Evolutionary conservation across 768 basidiomycete genomes (phyloP), one percentile per base, ranked within the genome.

Genomic region (Xerocomellus dryophilus): DNA sequence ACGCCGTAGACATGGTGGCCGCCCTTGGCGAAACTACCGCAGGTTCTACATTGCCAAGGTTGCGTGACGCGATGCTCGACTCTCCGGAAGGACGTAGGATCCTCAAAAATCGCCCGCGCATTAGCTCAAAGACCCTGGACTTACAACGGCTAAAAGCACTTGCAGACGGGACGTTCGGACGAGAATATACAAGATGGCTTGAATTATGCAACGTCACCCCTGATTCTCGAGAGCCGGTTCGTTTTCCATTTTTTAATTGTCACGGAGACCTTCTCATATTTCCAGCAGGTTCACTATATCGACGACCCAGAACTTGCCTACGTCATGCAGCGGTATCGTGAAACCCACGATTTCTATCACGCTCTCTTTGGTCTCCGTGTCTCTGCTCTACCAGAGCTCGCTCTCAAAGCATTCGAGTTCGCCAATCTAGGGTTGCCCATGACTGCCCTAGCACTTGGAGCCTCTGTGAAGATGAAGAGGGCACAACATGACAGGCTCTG

Each of bases 331-430:
- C 87, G 96, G 47, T 99, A 98, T 70, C 87, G 96, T 23, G 95
- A 99, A 74, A 96, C 90, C 59, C 97, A 99, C 72, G 96, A 99
- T 73, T 88, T 98, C 61, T 97, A 98, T 67, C 97, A 99, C 66
- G 91, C 90, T 64, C 80, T 98, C 56, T 85, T 85, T 74, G 84
- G 84, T 61, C 79, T 98, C 9, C 94, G 93, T 0, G 93, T 98
- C 53, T 86, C 86, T 56, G 88, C 96, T 64, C 83, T 89, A 53
- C 91, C 88, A 43, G 97, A 99, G 68, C 80, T 99, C 29, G 92
- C 93, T 1, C 82, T 98, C 70, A 99, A 99, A 67, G 87, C 83
- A 61, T 93, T 98, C 63, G 97, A 98, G 70, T 88, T 95, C 54
- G 82, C 90, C 27, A 98, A 99, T 72, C 79, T 97, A 62, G 85